Evolutionary conservation across 2,329 filamentous ascomycete species (phyloP), one percentile per base, ranked within the genome.

Genomic region (Sporothrix curviconia): DNA sequence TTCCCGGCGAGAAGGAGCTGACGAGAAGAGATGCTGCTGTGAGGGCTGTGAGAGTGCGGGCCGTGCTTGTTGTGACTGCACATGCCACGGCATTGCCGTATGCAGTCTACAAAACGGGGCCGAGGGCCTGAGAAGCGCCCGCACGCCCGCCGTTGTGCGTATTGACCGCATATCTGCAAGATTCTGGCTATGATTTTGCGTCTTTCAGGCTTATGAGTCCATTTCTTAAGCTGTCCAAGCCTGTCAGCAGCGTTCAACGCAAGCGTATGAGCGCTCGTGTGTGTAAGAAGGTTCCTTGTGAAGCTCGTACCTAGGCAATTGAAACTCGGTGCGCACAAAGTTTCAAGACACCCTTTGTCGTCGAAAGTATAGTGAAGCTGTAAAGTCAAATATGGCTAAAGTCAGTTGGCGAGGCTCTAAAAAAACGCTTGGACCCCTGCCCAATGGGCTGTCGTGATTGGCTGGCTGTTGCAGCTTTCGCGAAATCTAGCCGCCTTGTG

Each of bases 11-110:
- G 37, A 61, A 5, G 64, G 62, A 1, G 69, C 70, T 30, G 63
- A 56, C 5, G 67, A 66, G 19, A 72, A 67, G 57, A 57, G 56
- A 32, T 66, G 65, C 25, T 28, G 37, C 17, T 12, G 42, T 7
- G 30, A n/a, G n/a, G n/a, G n/a, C n/a, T n/a, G n/a, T n/a, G n/a
- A n/a, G n/a, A n/a, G n/a, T n/a, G n/a, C n/a, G n/a, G n/a, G n/a
- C n/a, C n/a, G n/a, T n/a, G n/a, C n/a, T n/a, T n/a, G n/a, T n/a
- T n/a, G n/a, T n/a, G n/a, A n/a, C n/a, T n/a, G n/a, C n/a, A n/a
- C n/a, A 5, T 43, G 51, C 28, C 17, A 34, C 19, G 30, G 14
- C 19, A 17, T 24, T 17, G 51, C 17, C 17, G 39, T 4, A 42
- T 36, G 15, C 24, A 12, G 25, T 53, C 61, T 56, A 34, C 66